Base-by-base conservation (phyloP, 805 yeast species). In the Candida silvicultrix region DNA sequence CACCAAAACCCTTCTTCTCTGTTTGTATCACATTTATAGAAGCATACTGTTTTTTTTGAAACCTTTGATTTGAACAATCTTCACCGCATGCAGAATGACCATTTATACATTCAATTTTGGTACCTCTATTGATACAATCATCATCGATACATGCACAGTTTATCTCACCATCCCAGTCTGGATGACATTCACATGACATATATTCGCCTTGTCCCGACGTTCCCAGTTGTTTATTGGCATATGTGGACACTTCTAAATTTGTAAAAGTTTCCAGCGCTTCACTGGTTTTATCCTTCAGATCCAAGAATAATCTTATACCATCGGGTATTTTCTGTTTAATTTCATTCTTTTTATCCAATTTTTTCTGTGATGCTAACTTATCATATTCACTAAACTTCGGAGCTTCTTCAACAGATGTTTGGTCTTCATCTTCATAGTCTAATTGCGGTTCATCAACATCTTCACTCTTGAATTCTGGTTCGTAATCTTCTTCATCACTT, bases 121-220 rank as follows among this genome's bases (percentile, higher is more conserved):
- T 94, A 43, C 89, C 76, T 43, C 98, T 69, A 65, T 92, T 92
- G 57, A 94, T 89, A 75, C 99, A 92, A 62, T 85, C 89, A 15
- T 94, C 83, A 28, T 84, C 87, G 31, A 81, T 87, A 73, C 99
- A 92, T 2, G 97, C 95, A 14, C 58, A 41, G 53, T 79, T 79
- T 45, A 67, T 69, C 7, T 56, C 57, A 1, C 69, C 76, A 21
- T 67, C 70, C 49, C 48, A 72, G 18, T 71, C 73, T 62, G 75
- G 86, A 38, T 48, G 56, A 70, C 99, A 92, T 60, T 89, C 97
- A 71, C 99, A 92, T 15, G 90, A 79, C 94, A 92, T 89, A 52
- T 75, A 75, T 53, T 88, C 96, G 58, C 85, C 87, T 38, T 74
- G 71, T 43, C 84, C 87, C 2, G 89, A 75, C 34, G 74, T 69